Percentiles rank a stretch among this genome's conserved stretches.
Conservation (phyloP, 176 grass and related monocot genomes). For the Triticum urartu region DNA sequence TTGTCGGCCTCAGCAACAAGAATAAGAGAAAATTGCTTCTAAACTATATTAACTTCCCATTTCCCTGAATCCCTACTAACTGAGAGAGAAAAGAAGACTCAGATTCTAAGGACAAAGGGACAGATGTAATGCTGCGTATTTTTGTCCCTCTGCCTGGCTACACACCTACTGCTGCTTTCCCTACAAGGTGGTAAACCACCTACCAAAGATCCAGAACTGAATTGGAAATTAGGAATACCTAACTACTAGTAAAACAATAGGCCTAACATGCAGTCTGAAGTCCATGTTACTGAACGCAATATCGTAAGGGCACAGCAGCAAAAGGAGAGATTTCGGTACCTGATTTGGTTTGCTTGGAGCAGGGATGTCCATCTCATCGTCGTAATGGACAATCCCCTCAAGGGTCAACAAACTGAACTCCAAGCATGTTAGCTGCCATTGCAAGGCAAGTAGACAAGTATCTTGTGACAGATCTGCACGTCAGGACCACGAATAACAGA, state of each 20-base stretch:
- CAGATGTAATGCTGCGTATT: slow-evolving; percentile 15
- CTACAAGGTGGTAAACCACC: slow-evolving; percentile 41
- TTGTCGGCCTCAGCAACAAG: background rate
- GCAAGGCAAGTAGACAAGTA: too few species aligned
- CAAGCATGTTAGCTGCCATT: too few species aligned
- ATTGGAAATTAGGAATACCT: background rate
- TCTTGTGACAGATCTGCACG: background rate
- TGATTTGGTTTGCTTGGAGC: slow-evolving; percentile 21
- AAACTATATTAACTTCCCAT: background rate
- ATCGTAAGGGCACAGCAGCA: slow-evolving; percentile 10
- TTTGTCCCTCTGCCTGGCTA: background rate
- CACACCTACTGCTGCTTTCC: slow-evolving; percentile 10
- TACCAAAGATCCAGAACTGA: slow-evolving; percentile 34
- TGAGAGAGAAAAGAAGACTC: background rate
- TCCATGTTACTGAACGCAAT: slow-evolving; percentile 17
- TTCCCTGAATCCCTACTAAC: background rate
- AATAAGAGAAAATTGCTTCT: too few species aligned
- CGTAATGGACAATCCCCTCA: background rate
- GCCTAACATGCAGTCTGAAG: slow-evolving; percentile 36
- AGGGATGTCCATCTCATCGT: slow-evolving; percentile 8
- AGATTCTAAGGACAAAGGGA: background rate
- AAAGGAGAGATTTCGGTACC: background rate
- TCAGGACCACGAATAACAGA: background rate
- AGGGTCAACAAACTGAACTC: too few species aligned
- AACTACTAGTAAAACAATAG: slow-evolving; percentile 26